Base-by-base conservation (phyloP, 306 rosid genomes). In the Pyrus communis region DNA sequence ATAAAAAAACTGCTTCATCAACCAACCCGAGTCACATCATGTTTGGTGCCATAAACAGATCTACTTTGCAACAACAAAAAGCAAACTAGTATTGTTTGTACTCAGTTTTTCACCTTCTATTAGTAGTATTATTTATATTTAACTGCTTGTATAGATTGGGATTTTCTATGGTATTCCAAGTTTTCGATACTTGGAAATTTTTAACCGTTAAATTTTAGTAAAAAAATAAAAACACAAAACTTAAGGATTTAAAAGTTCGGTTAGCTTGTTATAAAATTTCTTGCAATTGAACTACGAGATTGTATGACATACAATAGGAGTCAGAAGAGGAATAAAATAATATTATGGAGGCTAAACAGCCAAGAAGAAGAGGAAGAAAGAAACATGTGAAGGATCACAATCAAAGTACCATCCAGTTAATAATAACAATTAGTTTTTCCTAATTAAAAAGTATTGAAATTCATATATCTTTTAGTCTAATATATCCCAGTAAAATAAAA, bases 41-140 rank as follows among this genome's bases (percentile, higher is more conserved):
- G 59, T 74, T 60, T 23, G 77, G 77, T 74, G 67, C 55, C 67
- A 42, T 43, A 60, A 40, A 25, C 45, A 42, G 77, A 60, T 59
- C 28, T 27, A 60, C 54, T 18, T 40, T 30, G 54, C 42, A 74
- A 6, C 69, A 42, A 60, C 77, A 42, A 42, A 23, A 73, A 9
- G 77, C 68, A 72, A 61, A 61, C 27, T 25, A 61, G 2, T 25
- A 15, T 13, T 60, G 66, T 4, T n/a, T 18, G n/a, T n/a, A 9
- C 23, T 70, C n/a, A 9, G 18, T 70, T 14, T 27, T 46, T 0
- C 0, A 2, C 0, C 17, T 23, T 14, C 22, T 43, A 30, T 51
- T 68, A 40, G 3, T 9, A 40, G 43, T 40, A 7, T 38, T 38
- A 42, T 42, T 42, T 42, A 42, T 42, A 42, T 42, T 42, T 42